Percentiles rank a stretch among this genome's conserved stretches.
Conservation (phyloP, 371 early-diverging fungal species). For the Mucor piriformis region DNA sequence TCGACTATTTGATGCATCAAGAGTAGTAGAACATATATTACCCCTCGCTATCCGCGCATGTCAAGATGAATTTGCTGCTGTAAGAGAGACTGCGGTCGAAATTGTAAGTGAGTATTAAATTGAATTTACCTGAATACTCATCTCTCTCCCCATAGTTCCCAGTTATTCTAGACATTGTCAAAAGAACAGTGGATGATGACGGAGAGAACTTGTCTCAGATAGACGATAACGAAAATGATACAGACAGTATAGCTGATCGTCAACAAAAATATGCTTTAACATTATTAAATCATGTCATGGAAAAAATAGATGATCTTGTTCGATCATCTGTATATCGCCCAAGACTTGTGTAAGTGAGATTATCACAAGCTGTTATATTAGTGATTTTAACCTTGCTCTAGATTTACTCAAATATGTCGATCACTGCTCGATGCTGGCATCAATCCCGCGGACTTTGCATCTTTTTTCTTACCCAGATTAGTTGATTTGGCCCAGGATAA, state of each 20-base stretch:
- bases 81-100: slow-evolving; percentile 51
- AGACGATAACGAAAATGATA: slow-evolving; percentile 10
- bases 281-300: slow-evolving; percentile 33
- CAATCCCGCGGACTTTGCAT: slow-evolving; percentile 41
- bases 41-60: slow-evolving; percentile 50
- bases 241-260: slow-evolving; percentile 23
- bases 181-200: slow-evolving; percentile 26
- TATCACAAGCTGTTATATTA: neutral
- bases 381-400: neutral
- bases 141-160: slow-evolving; percentile 24
- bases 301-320: slow-evolving; percentile 32
- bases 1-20: slow-evolving; percentile 38
- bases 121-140: neutral
- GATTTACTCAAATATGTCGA: slow-evolving; percentile 47
- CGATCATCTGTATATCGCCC: slow-evolving; percentile 23
- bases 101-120: slow-evolving; percentile 30
- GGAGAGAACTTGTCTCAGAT: slow-evolving; percentile 20
- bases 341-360: slow-evolving; percentile 32
- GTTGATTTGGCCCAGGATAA: slow-evolving; percentile 34
- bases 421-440: slow-evolving; percentile 43
- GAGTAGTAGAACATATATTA: slow-evolving; percentile 41
- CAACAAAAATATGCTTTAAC: slow-evolving; percentile 33
- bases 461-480: slow-evolving; percentile 47
- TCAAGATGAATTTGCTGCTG: slow-evolving; percentile 49
- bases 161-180: slow-evolving; percentile 31